A percentile compares a stretch with the other conserved stretches of the same genome.
These are phyloP conservation scores for Trametes sp. DNA, from an alignment of 1,284 basidiomycete genomes.

Conservation along the genomic window DNA sequence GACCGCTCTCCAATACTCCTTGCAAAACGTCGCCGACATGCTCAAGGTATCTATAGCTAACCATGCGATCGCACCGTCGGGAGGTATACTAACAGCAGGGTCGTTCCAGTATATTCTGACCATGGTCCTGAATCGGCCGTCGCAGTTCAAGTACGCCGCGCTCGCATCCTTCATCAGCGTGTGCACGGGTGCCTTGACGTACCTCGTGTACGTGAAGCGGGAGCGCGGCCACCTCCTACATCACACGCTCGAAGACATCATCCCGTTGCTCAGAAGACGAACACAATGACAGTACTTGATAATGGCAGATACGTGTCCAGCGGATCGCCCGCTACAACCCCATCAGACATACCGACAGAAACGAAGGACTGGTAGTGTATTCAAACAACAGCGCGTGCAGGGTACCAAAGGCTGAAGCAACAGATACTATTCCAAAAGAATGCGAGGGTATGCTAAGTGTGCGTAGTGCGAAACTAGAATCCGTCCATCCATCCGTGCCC, in stretches of 20 bases:
- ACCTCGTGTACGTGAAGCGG: slow-evolving; percentile 38
- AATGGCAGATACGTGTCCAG: not conserved
- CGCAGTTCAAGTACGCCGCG: slow-evolving; percentile 42
- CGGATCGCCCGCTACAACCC: not conserved
- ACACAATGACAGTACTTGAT: not conserved
- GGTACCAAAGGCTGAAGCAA: too few relatives aligned
- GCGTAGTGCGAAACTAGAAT: not conserved
- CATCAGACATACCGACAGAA: not conserved
- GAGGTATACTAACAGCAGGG: not conserved
- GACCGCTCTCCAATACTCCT: slow-evolving; percentile 38
- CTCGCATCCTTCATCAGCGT: slow-evolving; percentile 40
- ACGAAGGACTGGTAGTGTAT: not conserved
- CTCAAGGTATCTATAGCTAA: slow-evolving; percentile 31
- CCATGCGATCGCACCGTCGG: too few relatives aligned
- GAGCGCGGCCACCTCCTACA: slow-evolving; percentile 42
- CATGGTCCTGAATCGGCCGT: slow-evolving; percentile 38
- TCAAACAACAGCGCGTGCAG: slow-evolving; percentile 4
- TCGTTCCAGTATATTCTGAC: slow-evolving; percentile 37
- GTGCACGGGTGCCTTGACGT: slow-evolving; percentile 35
- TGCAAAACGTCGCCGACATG: slow-evolving; percentile 41
- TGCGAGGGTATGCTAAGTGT: slow-evolving; percentile 1
- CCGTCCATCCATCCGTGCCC: not conserved
- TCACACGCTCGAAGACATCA: slow-evolving; percentile 28
- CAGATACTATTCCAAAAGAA: not conserved
- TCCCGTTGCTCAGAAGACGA: slow-evolving; percentile 29